These are phyloP conservation scores for Mycena polygramma DNA, from an alignment of 768 basidiomycete species.

Conservation along the genomic window DNA sequence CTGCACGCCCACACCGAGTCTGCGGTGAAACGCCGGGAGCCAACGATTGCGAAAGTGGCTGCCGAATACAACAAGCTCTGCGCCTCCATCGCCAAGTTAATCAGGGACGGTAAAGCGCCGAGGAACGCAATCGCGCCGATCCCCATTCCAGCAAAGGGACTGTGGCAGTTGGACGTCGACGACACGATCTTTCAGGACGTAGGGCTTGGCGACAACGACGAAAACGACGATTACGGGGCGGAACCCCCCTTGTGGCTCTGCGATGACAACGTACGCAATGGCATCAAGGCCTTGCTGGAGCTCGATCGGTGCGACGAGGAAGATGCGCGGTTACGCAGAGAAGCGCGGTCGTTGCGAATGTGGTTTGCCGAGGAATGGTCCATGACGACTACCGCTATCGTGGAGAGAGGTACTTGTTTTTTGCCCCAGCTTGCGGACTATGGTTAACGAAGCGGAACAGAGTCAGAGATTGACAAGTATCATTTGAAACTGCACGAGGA, in stretches of 20 bases:
- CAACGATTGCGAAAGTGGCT: background rate
- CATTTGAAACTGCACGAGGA: too few relatives aligned
- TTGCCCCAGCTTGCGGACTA: too few relatives aligned
- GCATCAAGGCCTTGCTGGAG: constrained; percentile 43
- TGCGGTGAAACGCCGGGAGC: background rate
- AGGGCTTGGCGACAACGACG: too few relatives aligned
- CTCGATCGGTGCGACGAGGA: constrained; percentile 46
- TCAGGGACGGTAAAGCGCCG: background rate
- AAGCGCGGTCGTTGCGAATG: constrained; percentile 39
- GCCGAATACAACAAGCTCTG: background rate
- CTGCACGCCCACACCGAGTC: background rate
- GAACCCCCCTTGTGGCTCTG: constrained; percentile 44
- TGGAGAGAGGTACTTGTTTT: too few relatives aligned
- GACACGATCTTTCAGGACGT: too few relatives aligned
- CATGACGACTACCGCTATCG: too few relatives aligned
- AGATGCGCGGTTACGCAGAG: constrained; percentile 34
- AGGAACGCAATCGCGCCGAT: too few relatives aligned
- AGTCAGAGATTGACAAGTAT: too few relatives aligned
- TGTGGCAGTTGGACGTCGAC: too few relatives aligned
- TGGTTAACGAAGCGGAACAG: too few relatives aligned
- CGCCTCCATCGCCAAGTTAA: background rate
- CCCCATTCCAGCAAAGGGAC: too few relatives aligned
- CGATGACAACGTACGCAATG: constrained; percentile 41
- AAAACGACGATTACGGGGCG: constrained; percentile 9
- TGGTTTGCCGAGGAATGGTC: constrained; percentile 49